A percentile compares a stretch with the other conserved stretches of the same genome.
Conservation (phyloP, 2,329 filamentous ascomycete genomes). For the Penicillium frequentans region DNA sequence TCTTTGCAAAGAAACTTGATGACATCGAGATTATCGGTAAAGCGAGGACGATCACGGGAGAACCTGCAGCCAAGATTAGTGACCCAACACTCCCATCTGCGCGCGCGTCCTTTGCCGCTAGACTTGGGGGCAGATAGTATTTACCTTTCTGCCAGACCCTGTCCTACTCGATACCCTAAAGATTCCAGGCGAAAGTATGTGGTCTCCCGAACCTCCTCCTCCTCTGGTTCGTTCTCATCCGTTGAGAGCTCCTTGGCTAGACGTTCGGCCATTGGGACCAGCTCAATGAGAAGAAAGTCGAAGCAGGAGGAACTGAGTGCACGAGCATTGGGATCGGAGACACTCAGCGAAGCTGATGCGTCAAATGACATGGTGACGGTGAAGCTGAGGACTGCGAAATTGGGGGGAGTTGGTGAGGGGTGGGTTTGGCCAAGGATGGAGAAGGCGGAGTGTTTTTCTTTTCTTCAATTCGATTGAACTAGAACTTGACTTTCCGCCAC, state of each 20-base stretch:
- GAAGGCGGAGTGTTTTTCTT: constrained; percentile 1
- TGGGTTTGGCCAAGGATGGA: neutral
- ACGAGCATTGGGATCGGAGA: constrained; percentile 70
- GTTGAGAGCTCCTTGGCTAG: constrained; percentile 67
- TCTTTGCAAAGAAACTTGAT: constrained; percentile 99
- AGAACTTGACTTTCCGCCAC: neutral
- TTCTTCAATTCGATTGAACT: neutral
- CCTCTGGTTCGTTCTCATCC: constrained; percentile 33
- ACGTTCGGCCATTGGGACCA: constrained; percentile 90
- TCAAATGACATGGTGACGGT: constrained; percentile 68
- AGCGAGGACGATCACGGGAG: constrained; percentile 71
- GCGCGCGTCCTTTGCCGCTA: neutral
- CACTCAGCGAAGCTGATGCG: constrained; percentile 66
- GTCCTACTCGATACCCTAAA: constrained; percentile 86
- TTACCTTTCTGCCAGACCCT: constrained; percentile 87
- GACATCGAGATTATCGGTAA: constrained; percentile 87
- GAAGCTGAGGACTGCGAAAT: neutral
- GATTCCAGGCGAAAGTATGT: constrained; percentile 81
- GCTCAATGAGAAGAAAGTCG: constrained; percentile 92
- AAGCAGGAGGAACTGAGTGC: constrained; percentile 83
- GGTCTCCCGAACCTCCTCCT: constrained; percentile 79
- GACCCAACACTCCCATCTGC: neutral
- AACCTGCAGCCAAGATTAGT: constrained; percentile 28
- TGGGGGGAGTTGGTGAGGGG: neutral
- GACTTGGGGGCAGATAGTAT: neutral